Evolutionary conservation across 495 filamentous ascomycete genomes (phyloP).

Genomic region (Schizothecium vesticola): DNA sequence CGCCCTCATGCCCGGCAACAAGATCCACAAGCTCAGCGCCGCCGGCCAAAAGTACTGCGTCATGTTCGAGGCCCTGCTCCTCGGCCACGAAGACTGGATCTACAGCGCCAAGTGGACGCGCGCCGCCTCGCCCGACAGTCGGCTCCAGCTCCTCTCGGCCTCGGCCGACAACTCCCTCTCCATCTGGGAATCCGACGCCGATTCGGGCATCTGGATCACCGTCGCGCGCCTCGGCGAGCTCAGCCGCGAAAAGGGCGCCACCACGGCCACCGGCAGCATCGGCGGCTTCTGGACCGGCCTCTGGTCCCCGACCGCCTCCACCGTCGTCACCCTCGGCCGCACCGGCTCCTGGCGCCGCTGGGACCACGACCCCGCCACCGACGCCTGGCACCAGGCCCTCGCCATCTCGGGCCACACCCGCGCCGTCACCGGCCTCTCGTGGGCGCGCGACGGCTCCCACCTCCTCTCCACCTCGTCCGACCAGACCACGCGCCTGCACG

Average conservation of each 20-base stretch:
- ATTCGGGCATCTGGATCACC: constrained; percentile 86
- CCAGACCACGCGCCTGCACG: constrained; percentile 90
- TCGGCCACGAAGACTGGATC: constrained; percentile 98
- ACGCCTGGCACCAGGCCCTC: constrained; percentile 69
- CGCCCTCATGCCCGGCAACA: constrained; percentile 66
- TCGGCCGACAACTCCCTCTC: constrained; percentile 94
- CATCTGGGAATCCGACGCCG: constrained; percentile 79
- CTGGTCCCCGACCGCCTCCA: constrained; percentile 75
- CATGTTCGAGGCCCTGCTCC: constrained; percentile 89
- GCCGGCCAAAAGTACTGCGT: constrained; percentile 60
- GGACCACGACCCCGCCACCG: constrained; percentile 41
- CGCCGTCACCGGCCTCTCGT: constrained; percentile 71
- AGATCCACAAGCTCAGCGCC: constrained; percentile 63
- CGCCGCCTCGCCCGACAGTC: constrained; percentile 28
- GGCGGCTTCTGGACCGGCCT: constrained; percentile 95
- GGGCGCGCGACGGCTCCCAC: constrained; percentile 79
- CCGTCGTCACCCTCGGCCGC: constrained; percentile 74
- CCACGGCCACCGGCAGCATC: constrained; percentile 89
- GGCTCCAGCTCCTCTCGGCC: constrained; percentile 74
- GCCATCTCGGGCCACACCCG: constrained; percentile 82
- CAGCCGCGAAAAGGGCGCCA: constrained; percentile 86
- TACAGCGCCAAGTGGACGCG: constrained; percentile 77
- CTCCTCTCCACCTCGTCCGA: constrained; percentile 84
- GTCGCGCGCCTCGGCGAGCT: constrained; percentile 83
- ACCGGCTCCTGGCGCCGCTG: constrained; percentile 93